Evolutionary conservation across 768 basidiomycete genomes (phyloP).

Genomic region (Macrolepiota dolichaula): DNA sequence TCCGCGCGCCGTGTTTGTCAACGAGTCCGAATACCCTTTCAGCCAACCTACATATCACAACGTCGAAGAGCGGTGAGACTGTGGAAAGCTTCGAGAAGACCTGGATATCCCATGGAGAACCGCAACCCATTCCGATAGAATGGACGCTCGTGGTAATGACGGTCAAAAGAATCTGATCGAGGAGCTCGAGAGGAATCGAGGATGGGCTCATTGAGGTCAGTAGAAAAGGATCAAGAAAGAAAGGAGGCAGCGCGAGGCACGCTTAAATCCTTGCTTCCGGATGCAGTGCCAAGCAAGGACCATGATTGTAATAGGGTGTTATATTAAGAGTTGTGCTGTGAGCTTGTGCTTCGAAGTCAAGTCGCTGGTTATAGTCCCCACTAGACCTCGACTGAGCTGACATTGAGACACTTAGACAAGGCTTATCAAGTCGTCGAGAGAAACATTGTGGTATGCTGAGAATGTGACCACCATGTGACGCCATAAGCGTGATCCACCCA

Average conservation of each 20-base stretch:
- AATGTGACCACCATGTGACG: too few species aligned
- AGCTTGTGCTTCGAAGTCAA: too few species aligned
- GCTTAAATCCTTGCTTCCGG: background rate
- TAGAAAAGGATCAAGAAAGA: too few species aligned
- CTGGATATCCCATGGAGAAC: background rate
- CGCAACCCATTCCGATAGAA: background rate
- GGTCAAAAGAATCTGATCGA: background rate
- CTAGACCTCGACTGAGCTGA: too few species aligned
- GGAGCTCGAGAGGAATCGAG: background rate
- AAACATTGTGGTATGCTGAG: too few species aligned
- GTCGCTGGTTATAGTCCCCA: too few species aligned
- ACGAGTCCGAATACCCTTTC: background rate
- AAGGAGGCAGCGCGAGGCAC: background rate
- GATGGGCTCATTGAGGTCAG: background rate
- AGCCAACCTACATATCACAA: background rate
- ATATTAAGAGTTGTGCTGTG: too few species aligned
- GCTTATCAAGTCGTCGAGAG: too few species aligned
- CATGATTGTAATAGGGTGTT: too few species aligned
- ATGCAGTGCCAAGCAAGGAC: too few species aligned
- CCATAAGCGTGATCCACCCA: too few species aligned
- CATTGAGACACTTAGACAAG: too few species aligned
- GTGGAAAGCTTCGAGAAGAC: background rate
- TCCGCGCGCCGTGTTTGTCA: background rate
- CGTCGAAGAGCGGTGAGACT: background rate
- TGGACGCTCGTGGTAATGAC: conserved; percentile 1